These are phyloP conservation scores for Alternaria atra DNA, from an alignment of 2,329 filamentous ascomycete genomes.

Conservation along the genomic window DNA sequence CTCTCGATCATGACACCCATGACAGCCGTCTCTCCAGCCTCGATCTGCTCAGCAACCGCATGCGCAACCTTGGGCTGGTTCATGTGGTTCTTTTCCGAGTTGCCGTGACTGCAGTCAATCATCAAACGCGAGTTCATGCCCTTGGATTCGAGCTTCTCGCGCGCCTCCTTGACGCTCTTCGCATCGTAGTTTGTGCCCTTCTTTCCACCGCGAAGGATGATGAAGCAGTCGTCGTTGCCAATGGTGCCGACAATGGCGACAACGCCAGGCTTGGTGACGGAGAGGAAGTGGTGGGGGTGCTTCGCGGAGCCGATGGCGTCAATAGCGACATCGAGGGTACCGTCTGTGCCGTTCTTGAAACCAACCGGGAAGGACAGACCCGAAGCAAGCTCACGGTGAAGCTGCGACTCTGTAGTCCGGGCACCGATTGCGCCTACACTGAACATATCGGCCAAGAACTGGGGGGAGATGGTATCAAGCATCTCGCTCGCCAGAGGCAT, in stretches of 20 bases:
- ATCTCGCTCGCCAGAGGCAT: constrained; percentile 98
- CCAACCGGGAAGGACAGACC: constrained; percentile 96
- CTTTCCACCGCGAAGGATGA: constrained; percentile 91
- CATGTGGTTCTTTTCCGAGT: constrained; percentile 94
- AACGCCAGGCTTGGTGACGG: constrained; percentile 94
- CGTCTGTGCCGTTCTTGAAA: constrained; percentile 99
- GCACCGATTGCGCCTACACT: constrained; percentile 93
- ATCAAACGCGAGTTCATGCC: constrained; percentile 81
- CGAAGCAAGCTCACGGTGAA: constrained; percentile 92
- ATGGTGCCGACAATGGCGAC: constrained; percentile 93
- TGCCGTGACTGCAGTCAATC: constrained; percentile 98
- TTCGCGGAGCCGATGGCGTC: constrained; percentile 93
- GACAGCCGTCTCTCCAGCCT: constrained; percentile 82
- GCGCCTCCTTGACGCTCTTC: constrained; percentile 82
- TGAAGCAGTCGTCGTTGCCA: constrained; percentile 97
- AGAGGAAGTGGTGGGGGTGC: constrained; percentile 95
- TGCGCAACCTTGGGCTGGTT: constrained; percentile 96
- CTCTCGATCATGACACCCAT: constrained; percentile 99
- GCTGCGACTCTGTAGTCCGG: constrained; percentile 94
- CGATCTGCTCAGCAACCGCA: constrained; percentile 82
- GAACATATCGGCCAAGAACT: constrained; percentile 92
- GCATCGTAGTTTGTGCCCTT: constrained; percentile 94
- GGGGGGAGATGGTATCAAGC: constrained; percentile 96
- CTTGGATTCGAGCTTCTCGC: constrained; percentile 78
- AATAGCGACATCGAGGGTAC: constrained; percentile 85